Conservation (phyloP, 768 basidiomycete genomes). For the Termitomyces sp. region DNA sequence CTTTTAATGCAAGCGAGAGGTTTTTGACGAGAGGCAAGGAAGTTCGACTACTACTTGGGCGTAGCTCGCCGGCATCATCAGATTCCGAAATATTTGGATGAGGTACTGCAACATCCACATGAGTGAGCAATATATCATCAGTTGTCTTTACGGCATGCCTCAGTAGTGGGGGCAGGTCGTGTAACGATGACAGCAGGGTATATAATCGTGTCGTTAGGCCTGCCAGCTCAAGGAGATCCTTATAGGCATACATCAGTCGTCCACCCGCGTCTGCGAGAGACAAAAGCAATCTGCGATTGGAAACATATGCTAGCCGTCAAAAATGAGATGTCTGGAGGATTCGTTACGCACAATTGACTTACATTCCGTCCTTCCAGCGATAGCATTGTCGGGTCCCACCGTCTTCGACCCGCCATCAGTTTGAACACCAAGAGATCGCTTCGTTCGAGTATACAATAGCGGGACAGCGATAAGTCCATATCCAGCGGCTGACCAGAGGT, state of each 20-base stretch:
- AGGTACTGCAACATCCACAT: slow-evolving; percentile 72
- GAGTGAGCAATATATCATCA: slow-evolving; percentile 52
- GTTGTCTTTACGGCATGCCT: slow-evolving; percentile 25
- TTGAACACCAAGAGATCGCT: slow-evolving; percentile 26
- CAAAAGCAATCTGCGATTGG: slow-evolving; percentile 83
- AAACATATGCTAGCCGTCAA: slow-evolving; percentile 64
- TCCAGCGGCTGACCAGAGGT: slow-evolving; percentile 90
- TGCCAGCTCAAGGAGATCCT: slow-evolving; percentile 91
- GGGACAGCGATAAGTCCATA: slow-evolving; percentile 92
- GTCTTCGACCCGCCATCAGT: slow-evolving; percentile 9
- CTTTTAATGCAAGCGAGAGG: slow-evolving; percentile 54
- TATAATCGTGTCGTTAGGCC: slow-evolving; percentile 90
- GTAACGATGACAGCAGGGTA: slow-evolving; percentile 79
- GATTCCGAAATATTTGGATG: slow-evolving; percentile 6
- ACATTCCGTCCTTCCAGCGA: slow-evolving; percentile 46
- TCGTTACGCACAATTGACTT: neutral
- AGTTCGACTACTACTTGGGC: slow-evolving; percentile 14
- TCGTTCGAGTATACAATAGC: slow-evolving; percentile 62
- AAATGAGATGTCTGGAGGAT: neutral
- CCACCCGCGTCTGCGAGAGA: slow-evolving; percentile 97
- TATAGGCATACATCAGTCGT: slow-evolving; percentile 94
- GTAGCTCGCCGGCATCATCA: neutral
- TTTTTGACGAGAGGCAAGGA: slow-evolving; percentile 58
- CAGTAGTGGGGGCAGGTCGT: slow-evolving; percentile 59
- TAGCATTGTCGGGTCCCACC: slow-evolving; percentile 29